A percentile compares a stretch with the other conserved stretches of the same genome.
Evolutionary conservation across 2,329 filamentous ascomycete species (phyloP).

Genomic region (Ophiostoma fasciatum): DNA sequence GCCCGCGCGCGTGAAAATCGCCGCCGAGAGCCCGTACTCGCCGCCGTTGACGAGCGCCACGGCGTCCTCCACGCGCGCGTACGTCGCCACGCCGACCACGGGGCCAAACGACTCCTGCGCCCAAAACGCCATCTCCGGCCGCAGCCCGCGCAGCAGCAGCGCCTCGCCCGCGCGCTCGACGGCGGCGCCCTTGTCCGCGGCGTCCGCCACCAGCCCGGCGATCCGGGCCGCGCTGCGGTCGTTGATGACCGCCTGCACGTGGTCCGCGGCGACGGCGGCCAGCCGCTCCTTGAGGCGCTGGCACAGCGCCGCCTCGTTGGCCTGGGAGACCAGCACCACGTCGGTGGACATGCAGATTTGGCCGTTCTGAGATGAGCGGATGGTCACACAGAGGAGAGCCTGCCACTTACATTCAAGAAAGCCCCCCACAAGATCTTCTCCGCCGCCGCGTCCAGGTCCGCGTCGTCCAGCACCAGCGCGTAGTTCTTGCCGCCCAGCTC

Average conservation of each 20-base stretch:
- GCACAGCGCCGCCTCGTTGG: background rate
- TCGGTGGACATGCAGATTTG: slow-evolving; percentile 84
- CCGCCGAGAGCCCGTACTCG: slow-evolving; percentile 57
- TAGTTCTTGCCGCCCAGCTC: slow-evolving; percentile 75
- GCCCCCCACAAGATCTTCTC: slow-evolving; percentile 52
- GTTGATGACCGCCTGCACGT: slow-evolving; percentile 55
- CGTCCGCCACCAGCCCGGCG: slow-evolving; percentile 50
- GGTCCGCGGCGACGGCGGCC: slow-evolving; percentile 32
- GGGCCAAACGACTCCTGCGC: slow-evolving; percentile 66
- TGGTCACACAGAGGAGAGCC: background rate
- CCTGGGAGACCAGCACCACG: slow-evolving; percentile 41
- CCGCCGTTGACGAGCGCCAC: slow-evolving; percentile 64
- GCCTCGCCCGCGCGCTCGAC: slow-evolving; percentile 41
- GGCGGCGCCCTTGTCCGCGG: slow-evolving; percentile 52
- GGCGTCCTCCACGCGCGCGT: slow-evolving; percentile 56
- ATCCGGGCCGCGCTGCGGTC: slow-evolving; percentile 35
- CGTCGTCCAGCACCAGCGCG: slow-evolving; percentile 66
- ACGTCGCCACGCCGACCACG: slow-evolving; percentile 49
- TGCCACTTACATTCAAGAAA: slow-evolving; percentile 28
- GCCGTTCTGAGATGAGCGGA: slow-evolving; percentile 45
- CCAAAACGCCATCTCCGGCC: slow-evolving; percentile 68
- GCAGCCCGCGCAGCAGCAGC: too few species aligned
- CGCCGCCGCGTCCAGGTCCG: slow-evolving; percentile 58
- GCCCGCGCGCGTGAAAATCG: slow-evolving; percentile 60
- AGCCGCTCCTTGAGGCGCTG: slow-evolving; percentile 33